These are phyloP conservation scores for Citrus glauca DNA, from an alignment of 345 rosid species.

Conservation along the genomic window DNA sequence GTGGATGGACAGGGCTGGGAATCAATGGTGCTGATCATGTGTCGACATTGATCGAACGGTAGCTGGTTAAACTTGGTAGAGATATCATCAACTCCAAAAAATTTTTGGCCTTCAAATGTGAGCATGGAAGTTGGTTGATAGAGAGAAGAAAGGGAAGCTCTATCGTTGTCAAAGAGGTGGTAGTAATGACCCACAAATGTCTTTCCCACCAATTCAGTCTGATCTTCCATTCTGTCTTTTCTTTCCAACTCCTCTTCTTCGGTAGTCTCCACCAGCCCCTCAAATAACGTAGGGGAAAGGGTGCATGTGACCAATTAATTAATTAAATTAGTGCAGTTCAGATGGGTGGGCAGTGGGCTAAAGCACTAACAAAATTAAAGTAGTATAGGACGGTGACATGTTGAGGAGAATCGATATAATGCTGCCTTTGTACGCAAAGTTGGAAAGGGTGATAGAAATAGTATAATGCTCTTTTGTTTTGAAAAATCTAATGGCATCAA, in stretches of 20 bases:
- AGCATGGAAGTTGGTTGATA: conserved; percentile 69
- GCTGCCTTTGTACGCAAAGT: conserved; percentile 51
- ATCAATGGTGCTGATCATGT: conserved; percentile 63
- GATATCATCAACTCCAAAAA: conserved; percentile 53
- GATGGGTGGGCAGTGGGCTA: background rate
- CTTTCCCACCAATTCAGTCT: conserved; percentile 56
- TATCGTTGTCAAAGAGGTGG: conserved; percentile 61
- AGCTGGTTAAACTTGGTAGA: conserved; percentile 53
- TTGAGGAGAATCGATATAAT: conserved; percentile 32
- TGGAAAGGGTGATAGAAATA: background rate
- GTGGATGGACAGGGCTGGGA: conserved; percentile 59
- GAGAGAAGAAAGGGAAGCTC: conserved; percentile 47
- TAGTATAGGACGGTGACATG: no score
- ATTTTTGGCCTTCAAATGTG: conserved; percentile 74
- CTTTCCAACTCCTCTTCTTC: conserved; percentile 4
- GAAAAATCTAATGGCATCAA: background rate
- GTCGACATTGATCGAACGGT: conserved; percentile 72
- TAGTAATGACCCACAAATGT: conserved; percentile 80
- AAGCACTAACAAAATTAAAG: no score
- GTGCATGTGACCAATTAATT: no score
- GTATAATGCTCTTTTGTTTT: background rate
- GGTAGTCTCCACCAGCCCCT: background rate
- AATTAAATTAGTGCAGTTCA: background rate
- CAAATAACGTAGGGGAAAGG: conserved; percentile 6
- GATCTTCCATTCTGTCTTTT: conserved; percentile 44